Evolutionary conservation across 1,284 basidiomycete species (phyloP), one percentile per base, ranked within the genome.

Genomic region (Coriolopsis trogii): DNA sequence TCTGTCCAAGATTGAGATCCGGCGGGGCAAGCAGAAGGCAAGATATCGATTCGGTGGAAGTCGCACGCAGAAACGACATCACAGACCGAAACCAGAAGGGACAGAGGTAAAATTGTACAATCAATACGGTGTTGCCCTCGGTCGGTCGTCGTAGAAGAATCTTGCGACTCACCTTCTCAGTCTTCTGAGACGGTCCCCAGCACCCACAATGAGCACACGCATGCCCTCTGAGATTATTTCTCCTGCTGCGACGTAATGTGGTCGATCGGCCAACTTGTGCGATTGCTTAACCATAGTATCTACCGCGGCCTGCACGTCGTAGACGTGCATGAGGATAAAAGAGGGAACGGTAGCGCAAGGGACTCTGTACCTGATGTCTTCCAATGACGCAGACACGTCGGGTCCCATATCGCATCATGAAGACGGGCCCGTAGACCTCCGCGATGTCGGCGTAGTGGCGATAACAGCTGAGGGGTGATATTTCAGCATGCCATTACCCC

Each of bases 241-340:
- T 12, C 50, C 54, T 2, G 55, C 59, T 1, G 55, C 55, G 25
- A 63, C 44, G 20, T 48, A 41, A 9, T 58, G 53, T 1, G 61
- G 61, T 6, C 61, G 55, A 45, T 63, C 61, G 0, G 50, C 49
- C 10, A 59, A 56, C 33, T 58, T 45, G 41, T 46, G 45, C 6
- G 59, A 59, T 21, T 61, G 61, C 38, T 61, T 61, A 13, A 50
- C 41, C 55, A 61, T 55, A 26, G 61, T 61, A 21, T 63, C 61
- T 12, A 49, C 30, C 4, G 59, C 61, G 15, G 55, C 59, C 61
- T 63, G 37, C 26, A n/a, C n/a, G 28, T n/a, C 23, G 37, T 25
- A 9, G 29, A 28, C 12, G 8, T 10, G 26, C 4, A 4, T 4
- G n/a, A 30, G 5, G 12, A 6, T 21, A 16, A 12, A 26, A 16